A percentile compares a stretch with the other conserved stretches of the same genome.
Evolutionary conservation across 257 asterid genomes (phyloP).

Genomic region (Solanum piurae): DNA sequence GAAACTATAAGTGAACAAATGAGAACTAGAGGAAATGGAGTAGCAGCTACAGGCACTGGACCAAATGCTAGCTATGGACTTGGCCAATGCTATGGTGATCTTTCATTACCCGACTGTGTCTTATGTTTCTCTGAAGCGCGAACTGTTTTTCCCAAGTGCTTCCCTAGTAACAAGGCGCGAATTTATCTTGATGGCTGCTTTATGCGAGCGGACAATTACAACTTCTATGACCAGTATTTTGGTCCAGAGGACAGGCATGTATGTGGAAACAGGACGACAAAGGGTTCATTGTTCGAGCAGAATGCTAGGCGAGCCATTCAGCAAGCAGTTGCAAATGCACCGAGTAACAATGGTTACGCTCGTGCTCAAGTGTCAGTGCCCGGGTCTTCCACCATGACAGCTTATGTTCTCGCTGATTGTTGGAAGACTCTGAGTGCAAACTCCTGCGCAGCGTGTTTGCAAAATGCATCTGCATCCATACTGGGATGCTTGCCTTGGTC

Average conservation of each 20-base stretch:
- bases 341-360: conserved; percentile 30
- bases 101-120: conserved; percentile 10
- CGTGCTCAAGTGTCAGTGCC: conserved; percentile 21
- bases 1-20: background rate
- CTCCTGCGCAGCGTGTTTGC: conserved; percentile 47
- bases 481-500: conserved; percentile 50
- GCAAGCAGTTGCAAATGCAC: conserved; percentile 35
- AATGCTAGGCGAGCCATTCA: conserved; percentile 27
- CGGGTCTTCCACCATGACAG: conserved; percentile 18
- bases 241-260: conserved; percentile 32
- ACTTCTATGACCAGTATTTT: conserved; percentile 8
- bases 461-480: conserved; percentile 35
- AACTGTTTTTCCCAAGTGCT: background rate
- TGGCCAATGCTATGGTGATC: conserved; percentile 22
- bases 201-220: conserved; percentile 7
- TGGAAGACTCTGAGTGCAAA: conserved; percentile 41
- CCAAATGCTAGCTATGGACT: conserved; percentile 6
- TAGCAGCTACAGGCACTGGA: conserved; percentile 2
- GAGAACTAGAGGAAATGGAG: background rate
- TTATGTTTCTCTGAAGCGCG: conserved; percentile 20
- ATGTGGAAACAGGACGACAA: conserved; percentile 44
- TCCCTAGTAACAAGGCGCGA: background rate
- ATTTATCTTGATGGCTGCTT: conserved; percentile 23
- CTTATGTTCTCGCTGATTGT: conserved; percentile 49
- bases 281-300: conserved; percentile 15